Conservation (phyloP, 1,139 yeast species). For the Saccharomyces hybrid region DNA sequence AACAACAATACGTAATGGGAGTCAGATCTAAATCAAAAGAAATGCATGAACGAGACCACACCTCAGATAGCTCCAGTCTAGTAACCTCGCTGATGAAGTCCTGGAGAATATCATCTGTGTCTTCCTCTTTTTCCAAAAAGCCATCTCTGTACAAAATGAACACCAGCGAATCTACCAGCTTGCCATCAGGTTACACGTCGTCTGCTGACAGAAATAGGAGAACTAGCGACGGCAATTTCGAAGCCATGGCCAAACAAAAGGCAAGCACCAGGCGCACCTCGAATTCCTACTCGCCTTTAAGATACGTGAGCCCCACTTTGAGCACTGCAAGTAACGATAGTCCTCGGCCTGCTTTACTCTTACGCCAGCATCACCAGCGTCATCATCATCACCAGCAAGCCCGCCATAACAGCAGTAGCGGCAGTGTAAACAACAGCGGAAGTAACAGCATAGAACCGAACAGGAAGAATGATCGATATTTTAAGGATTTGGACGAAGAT, state of each 20-base stretch:
- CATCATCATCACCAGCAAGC: conserved; percentile 13
- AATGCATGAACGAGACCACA: conserved; percentile 17
- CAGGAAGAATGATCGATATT: conserved; percentile 32
- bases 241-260: conserved; percentile 26
- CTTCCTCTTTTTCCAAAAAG: conserved; percentile 8
- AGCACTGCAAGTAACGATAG: conserved; percentile 12
- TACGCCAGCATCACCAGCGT: conserved; percentile 2
- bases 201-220: conserved; percentile 3
- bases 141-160: background rate
- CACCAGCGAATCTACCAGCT: conserved; percentile 2
- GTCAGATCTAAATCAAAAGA: conserved; percentile 17
- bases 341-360: conserved; percentile 12
- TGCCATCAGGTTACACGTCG: conserved; percentile 4
- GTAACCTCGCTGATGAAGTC: conserved; percentile 27
- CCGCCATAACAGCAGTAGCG: conserved; percentile 12
- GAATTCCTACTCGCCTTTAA: conserved; percentile 22
- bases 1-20: conserved; percentile 11
- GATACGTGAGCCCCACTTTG: conserved; percentile 18
- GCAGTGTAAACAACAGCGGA: conserved; percentile 9
- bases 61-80: conserved; percentile 13
- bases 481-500: conserved; percentile 73
- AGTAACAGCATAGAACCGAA: conserved; percentile 9
- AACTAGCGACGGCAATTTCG: conserved; percentile 21
- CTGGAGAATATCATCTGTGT: conserved; percentile 22
- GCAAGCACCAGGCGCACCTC: conserved; percentile 16